A percentile compares a stretch with the other conserved stretches of the same genome.
These are phyloP conservation scores for Nitzschia inconspicua DNA, from an alignment of 108 stramenopile genomes.

Conservation along the genomic window DNA sequence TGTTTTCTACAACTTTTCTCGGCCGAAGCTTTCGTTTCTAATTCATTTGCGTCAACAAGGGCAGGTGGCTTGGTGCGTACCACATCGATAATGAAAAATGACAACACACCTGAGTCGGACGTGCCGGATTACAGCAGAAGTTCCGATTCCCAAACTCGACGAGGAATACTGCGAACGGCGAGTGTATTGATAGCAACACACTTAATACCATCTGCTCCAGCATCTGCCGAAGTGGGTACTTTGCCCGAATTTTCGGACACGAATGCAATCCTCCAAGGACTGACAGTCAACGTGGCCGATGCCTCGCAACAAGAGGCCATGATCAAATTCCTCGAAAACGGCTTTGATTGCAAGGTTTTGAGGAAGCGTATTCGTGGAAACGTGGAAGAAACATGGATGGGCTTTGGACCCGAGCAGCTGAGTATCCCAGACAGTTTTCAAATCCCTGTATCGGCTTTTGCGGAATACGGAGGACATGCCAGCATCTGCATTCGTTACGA, in stretches of 20 bases:
- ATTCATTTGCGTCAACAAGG: too few relatives aligned
- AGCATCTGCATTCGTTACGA: conserved; percentile 77
- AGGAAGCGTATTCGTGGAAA: conserved; percentile 27
- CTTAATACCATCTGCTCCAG: too few relatives aligned
- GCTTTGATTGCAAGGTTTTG: conserved; percentile 48
- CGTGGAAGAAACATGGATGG: conserved; percentile 66
- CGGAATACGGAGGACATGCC: conserved; percentile 78
- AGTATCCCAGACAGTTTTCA: conserved; percentile 58
- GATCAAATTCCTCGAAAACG: conserved; percentile 58
- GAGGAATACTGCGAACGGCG: too few relatives aligned
- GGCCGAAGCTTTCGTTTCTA: too few relatives aligned
- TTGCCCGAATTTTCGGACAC: conserved; percentile 62
- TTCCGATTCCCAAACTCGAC: too few relatives aligned
- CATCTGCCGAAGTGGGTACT: conserved; percentile 53
- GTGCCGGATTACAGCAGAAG: too few relatives aligned
- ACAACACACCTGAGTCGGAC: too few relatives aligned
- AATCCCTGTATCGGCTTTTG: conserved; percentile 73
- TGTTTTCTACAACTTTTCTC: too few relatives aligned
- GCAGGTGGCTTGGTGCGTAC: too few relatives aligned
- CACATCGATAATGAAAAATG: too few relatives aligned
- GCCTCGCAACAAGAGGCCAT: conserved; percentile 57
- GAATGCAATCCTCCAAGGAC: conserved; percentile 64
- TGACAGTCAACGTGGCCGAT: conserved; percentile 70
- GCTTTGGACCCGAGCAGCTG: conserved; percentile 79
- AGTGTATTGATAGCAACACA: too few relatives aligned